A percentile compares a stretch with the other conserved stretches of the same genome.
These are phyloP conservation scores for Beauveria varroae DNA, from an alignment of 2,329 filamentous ascomycete species.

Conservation along the genomic window DNA sequence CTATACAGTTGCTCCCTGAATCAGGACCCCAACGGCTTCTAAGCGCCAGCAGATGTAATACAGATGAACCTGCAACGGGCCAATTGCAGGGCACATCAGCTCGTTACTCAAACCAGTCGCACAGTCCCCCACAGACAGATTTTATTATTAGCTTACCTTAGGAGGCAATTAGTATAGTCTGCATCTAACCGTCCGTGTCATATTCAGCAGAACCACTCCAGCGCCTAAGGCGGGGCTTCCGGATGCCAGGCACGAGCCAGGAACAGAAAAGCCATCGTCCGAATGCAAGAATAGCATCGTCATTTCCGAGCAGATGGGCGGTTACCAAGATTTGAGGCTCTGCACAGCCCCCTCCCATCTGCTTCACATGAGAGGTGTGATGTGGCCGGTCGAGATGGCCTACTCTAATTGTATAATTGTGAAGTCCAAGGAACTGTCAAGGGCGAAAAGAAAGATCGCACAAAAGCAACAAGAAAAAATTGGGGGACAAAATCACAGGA, in stretches of 20 bases:
- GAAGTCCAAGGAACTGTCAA: no score
- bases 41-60: conserved; percentile 1
- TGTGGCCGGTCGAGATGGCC: not conserved
- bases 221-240: not conserved
- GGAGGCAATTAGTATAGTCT: not conserved
- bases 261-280: not conserved
- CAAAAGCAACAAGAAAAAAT: no score
- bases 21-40: not conserved
- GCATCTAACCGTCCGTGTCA: not conserved
- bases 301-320: conserved; percentile 3
- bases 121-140: not conserved
- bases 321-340: conserved; percentile 10
- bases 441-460: no score
- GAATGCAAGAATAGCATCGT: conserved; percentile 1
- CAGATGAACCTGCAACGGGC: not conserved
- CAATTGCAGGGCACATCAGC: not conserved
- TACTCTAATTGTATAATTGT: no score
- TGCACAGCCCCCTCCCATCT: conserved; percentile 6
- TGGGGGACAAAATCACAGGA: no score
- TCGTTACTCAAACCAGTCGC: not conserved
- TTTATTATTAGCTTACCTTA: conserved; percentile 2
- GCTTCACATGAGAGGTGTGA: not conserved
- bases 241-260: not conserved
- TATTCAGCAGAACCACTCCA: not conserved
- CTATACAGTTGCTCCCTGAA: not conserved